Conservation (phyloP, 805 yeast species). For the Candida dajiaensis region DNA sequence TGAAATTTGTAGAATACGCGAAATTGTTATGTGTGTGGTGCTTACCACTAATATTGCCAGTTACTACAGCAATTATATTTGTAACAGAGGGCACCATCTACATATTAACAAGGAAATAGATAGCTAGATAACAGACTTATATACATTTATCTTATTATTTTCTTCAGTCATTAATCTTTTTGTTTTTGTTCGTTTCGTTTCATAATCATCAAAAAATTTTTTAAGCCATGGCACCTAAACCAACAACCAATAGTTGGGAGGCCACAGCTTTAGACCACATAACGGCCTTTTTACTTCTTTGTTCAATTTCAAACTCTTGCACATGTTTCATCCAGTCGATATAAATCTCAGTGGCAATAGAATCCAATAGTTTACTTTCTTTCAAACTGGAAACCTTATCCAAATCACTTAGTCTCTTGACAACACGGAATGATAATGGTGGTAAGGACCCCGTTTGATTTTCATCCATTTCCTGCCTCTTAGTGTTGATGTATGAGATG, state of each 20-base stretch:
- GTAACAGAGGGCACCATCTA: no score
- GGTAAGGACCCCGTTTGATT: constrained; percentile 23
- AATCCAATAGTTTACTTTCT: constrained; percentile 43
- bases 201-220: background rate
- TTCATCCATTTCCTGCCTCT: constrained; percentile 19
- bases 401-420: constrained; percentile 39
- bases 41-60: background rate
- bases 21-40: background rate
- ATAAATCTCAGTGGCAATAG: constrained; percentile 49
- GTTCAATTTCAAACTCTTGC: constrained; percentile 44
- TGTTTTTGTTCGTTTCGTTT: background rate
- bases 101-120: background rate
- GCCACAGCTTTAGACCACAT: constrained; percentile 57
- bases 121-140: background rate
- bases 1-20: background rate
- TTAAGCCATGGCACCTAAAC: constrained; percentile 51
- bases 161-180: background rate
- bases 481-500: constrained; percentile 53
- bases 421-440: constrained; percentile 35
- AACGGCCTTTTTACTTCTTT: constrained; percentile 38
- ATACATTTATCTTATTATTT: background rate
- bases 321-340: constrained; percentile 50
- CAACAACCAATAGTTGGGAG: constrained; percentile 50
- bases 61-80: no score
- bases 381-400: constrained; percentile 33